Conservation (phyloP, 2,329 filamentous ascomycete genomes). For the Neopestalotiopsis sp. region DNA sequence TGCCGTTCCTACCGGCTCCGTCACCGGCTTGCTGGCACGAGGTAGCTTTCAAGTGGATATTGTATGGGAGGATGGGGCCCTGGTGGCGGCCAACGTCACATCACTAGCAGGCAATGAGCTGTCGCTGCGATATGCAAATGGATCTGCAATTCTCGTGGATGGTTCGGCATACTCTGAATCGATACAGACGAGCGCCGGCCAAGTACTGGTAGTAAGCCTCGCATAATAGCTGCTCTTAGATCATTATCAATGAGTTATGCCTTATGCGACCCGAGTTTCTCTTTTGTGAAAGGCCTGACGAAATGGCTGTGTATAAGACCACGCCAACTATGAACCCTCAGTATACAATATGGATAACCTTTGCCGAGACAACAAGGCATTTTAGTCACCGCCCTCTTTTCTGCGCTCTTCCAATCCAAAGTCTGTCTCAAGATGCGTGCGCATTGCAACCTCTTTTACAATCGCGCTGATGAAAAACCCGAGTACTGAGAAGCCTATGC, state of each 20-base stretch:
- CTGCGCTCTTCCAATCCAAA: neutral
- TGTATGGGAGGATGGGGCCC: constrained; percentile 25
- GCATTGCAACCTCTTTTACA: neutral
- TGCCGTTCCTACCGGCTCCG: constrained; percentile 26
- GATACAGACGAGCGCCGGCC: constrained; percentile 21
- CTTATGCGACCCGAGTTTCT: too few relatives aligned
- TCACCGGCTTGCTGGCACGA: constrained; percentile 28
- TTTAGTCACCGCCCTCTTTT: too few relatives aligned
- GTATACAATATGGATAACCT: too few relatives aligned
- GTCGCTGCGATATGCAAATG: constrained; percentile 26
- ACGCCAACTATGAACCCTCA: too few relatives aligned
- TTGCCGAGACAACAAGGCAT: too few relatives aligned
- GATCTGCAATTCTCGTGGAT: constrained; percentile 26
- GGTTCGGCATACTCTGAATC: constrained; percentile 24
- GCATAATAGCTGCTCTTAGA: neutral
- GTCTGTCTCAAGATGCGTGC: neutral
- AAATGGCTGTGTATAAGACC: too few relatives aligned
- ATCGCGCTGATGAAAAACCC: neutral
- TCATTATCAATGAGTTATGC: too few relatives aligned
- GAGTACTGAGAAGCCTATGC: neutral
- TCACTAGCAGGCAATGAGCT: constrained; percentile 28
- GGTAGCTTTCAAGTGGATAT: constrained; percentile 30
- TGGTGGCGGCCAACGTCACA: constrained; percentile 28
- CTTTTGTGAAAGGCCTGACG: too few relatives aligned
- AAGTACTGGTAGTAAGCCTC: neutral